Evolutionary conservation across 345 rosid species (phyloP).

Genomic region (Erysimum cheiranthoides): DNA sequence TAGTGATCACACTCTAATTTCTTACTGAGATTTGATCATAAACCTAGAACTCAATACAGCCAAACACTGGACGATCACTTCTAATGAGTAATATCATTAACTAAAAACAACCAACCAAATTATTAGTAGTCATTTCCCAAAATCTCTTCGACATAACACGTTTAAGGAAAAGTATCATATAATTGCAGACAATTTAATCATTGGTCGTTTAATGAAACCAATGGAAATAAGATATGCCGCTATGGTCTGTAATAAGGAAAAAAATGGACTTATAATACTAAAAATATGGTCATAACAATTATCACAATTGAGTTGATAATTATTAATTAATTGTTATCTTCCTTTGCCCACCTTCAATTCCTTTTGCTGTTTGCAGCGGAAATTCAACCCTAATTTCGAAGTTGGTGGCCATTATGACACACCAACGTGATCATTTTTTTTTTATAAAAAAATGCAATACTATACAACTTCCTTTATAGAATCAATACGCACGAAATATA

Average conservation of each 20-base stretch:
- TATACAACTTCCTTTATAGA: too few species aligned
- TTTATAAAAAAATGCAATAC: too few species aligned
- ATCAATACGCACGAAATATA: too few species aligned
- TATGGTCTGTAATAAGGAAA: neutral
- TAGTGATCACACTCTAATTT: too few species aligned
- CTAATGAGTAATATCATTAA: neutral
- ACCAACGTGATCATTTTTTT: neutral
- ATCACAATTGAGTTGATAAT: neutral
- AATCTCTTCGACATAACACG: neutral
- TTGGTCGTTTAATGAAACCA: neutral
- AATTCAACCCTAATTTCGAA: neutral
- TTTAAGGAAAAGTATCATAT: neutral
- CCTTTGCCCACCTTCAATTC: neutral
- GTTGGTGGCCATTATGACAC: constrained; percentile 7
- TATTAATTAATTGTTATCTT: neutral
- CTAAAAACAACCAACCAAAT: neutral
- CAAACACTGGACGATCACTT: neutral
- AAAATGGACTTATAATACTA: neutral
- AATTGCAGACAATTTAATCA: neutral
- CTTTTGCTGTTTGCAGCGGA: neutral
- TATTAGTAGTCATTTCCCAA: neutral
- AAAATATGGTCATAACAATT: neutral
- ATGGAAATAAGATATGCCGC: neutral
- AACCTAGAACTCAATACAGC: too few species aligned
- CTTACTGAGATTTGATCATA: neutral